A percentile compares a stretch with the other conserved stretches of the same genome.
Evolutionary conservation across 768 basidiomycete genomes (phyloP).

Genomic region (Xerocomellus amylosporus): DNA sequence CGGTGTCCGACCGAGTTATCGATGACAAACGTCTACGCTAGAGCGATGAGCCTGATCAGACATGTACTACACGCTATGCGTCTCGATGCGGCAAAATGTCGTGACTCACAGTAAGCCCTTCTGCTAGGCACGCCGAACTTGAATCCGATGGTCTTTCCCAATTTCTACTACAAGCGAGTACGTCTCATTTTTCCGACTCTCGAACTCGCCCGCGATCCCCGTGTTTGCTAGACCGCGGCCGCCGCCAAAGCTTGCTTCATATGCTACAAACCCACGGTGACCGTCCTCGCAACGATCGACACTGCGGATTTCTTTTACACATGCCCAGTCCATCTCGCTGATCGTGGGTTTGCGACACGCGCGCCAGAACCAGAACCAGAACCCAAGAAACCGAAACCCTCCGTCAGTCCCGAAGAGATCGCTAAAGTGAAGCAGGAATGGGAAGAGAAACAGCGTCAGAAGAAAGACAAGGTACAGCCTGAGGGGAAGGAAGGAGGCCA

Average conservation of each 20-base stretch:
- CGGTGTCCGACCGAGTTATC: constrained; percentile 1
- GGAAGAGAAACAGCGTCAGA: constrained; percentile 69
- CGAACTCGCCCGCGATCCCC: neutral
- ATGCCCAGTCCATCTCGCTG: constrained; percentile 77
- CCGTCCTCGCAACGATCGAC: constrained; percentile 81
- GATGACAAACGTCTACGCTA: constrained; percentile 2
- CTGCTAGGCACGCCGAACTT: no score
- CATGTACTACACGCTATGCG: no score
- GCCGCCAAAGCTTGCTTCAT: constrained; percentile 77
- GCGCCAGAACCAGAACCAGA: constrained; percentile 43
- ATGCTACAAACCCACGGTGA: constrained; percentile 77
- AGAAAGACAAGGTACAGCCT: constrained; percentile 48
- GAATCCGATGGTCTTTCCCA: constrained; percentile 63
- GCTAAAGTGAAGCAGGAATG: constrained; percentile 76
- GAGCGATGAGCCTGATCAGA: constrained; percentile 1
- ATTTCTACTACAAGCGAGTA: constrained; percentile 89
- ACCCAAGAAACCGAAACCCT: constrained; percentile 31
- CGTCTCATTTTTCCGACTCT: constrained; percentile 27
- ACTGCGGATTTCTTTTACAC: constrained; percentile 85
- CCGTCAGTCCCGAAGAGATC: constrained; percentile 64
- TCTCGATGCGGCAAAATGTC: no score
- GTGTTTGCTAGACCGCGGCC: constrained; percentile 57
- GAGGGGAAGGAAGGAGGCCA: constrained; percentile 36
- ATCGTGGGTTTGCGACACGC: constrained; percentile 68
- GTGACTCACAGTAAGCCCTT: neutral